phyloP scores from a whole-genome alignment of 2,329 filamentous ascomycete genomes.

The Diaporthe capsici region DNA sequence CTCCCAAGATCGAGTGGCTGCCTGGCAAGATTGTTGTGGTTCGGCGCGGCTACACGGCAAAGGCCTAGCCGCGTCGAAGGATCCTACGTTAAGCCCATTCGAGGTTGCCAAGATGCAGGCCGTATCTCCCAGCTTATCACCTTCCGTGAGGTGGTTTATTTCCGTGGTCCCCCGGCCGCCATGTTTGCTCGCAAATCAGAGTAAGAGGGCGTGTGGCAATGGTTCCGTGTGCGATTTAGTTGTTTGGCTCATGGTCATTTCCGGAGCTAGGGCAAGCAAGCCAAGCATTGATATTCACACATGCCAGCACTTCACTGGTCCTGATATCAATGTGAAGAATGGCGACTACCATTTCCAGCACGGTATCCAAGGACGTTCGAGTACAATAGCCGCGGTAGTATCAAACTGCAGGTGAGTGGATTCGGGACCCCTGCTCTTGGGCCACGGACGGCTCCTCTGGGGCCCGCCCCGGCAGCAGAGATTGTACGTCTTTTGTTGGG shows the following conservation, averaged over 20 bases:
- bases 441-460: background rate
- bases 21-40: slow-evolving; percentile 8
- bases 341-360: background rate
- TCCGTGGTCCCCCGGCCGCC: background rate
- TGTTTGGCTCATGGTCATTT: background rate
- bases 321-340: background rate
- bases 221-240: background rate
- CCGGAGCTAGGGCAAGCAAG: background rate
- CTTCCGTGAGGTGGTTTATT: background rate
- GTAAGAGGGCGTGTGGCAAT: background rate
- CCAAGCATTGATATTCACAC: background rate
- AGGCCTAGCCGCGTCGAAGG: slow-evolving; percentile 13
- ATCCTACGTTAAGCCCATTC: background rate
- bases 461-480: background rate
- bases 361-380: background rate
- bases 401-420: background rate
- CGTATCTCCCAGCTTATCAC: background rate
- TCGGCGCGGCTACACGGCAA: slow-evolving; percentile 3
- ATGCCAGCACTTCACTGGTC: background rate
- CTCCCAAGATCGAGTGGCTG: background rate
- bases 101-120: slow-evolving; percentile 18
- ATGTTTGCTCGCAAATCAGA: background rate
- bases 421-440: background rate
- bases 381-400: background rate
- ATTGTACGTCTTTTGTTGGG: background rate